These are phyloP conservation scores for Laetiporus sulphureus DNA, from an alignment of 1,284 basidiomycete species.

Conservation along the genomic window DNA sequence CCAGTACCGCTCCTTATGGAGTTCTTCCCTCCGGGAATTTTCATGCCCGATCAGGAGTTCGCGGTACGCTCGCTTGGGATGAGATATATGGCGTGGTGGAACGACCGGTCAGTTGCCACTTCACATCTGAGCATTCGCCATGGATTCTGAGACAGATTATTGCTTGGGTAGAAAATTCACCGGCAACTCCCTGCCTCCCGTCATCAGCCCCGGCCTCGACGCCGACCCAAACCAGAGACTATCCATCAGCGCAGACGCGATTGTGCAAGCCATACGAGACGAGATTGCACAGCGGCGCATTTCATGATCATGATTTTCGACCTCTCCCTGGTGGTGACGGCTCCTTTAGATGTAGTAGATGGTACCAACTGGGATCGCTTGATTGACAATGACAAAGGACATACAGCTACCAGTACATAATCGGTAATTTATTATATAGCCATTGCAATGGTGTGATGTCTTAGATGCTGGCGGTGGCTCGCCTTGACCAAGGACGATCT, in stretches of 20 bases:
- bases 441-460: no score
- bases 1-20: slow-evolving; percentile 49
- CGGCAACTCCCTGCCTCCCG: slow-evolving; percentile 28
- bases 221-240: slow-evolving; percentile 33
- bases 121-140: neutral
- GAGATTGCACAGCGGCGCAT: slow-evolving; percentile 16
- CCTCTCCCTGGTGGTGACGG: no score
- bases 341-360: no score
- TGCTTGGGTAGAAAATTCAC: slow-evolving; percentile 24
- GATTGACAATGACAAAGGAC: no score
- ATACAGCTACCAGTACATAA: no score
- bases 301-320: no score
- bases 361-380: no score
- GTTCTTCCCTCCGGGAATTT: slow-evolving; percentile 70
- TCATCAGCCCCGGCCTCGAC: slow-evolving; percentile 34
- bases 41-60: slow-evolving; percentile 62
- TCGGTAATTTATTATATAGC: no score
- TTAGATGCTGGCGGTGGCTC: no score
- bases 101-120: slow-evolving; percentile 37
- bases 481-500: no score
- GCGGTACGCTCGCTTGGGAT: slow-evolving; percentile 61
- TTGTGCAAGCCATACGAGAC: slow-evolving; percentile 36
- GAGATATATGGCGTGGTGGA: slow-evolving; percentile 72
- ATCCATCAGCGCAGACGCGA: slow-evolving; percentile 41
- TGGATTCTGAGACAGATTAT: neutral